Percentiles rank a stretch among this genome's conserved stretches.
Conservation (phyloP, 2,329 filamentous ascomycete genomes). For the Venturia aucupariae region DNA sequence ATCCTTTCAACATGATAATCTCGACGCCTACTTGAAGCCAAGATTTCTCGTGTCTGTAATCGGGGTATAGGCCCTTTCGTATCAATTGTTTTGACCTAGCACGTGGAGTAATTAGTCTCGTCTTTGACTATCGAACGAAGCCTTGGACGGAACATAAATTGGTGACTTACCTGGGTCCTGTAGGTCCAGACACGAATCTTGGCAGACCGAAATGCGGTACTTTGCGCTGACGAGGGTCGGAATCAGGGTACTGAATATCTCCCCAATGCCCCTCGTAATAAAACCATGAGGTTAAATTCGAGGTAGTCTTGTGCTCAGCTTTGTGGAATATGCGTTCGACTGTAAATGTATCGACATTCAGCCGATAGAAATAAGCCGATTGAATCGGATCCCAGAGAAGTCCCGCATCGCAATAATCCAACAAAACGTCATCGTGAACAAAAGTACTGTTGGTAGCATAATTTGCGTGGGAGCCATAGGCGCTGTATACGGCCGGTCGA, state of each 20-base stretch:
- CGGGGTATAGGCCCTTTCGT: constrained; percentile 54
- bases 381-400: constrained; percentile 51
- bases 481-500: constrained; percentile 45
- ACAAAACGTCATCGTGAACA: constrained; percentile 4
- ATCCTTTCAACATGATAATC: background rate
- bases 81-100: constrained; percentile 80
- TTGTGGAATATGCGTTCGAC: background rate
- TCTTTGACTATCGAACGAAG: too few relatives aligned
- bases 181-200: constrained; percentile 84
- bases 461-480: constrained; percentile 54
- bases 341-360: constrained; percentile 26
- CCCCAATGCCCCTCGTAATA: constrained; percentile 53
- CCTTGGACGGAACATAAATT: too few relatives aligned
- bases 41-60: background rate
- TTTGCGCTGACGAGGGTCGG: constrained; percentile 43
- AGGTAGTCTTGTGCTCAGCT: constrained; percentile 33
- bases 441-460: constrained; percentile 52
- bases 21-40: constrained; percentile 2
- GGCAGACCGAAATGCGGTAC: constrained; percentile 71
- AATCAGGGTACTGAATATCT: constrained; percentile 47
- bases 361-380: constrained; percentile 48
- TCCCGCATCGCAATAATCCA: constrained; percentile 29
- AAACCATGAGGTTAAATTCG: constrained; percentile 58
- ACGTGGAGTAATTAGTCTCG: too few relatives aligned
- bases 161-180: too few relatives aligned